A percentile compares a stretch with the other conserved stretches of the same genome.
Evolutionary conservation across 257 asterid genomes (phyloP).

Genomic region (Nicotiana paniculata): DNA sequence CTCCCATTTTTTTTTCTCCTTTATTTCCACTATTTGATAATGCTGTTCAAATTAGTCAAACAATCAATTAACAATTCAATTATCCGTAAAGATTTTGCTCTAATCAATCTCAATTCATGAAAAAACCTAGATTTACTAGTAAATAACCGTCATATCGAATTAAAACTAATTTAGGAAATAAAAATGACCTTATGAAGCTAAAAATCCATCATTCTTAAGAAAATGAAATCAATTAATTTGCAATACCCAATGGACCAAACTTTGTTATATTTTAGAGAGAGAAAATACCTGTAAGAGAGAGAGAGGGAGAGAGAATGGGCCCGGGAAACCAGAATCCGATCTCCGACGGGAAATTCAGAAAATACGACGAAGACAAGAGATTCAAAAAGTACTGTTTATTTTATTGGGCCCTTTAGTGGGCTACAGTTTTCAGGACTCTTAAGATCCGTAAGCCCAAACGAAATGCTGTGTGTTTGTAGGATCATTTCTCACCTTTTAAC

Average conservation of each 20-base stretch:
- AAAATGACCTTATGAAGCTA: background rate
- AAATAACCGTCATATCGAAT: background rate
- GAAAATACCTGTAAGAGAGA: background rate
- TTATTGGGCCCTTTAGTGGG: no score
- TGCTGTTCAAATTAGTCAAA: background rate
- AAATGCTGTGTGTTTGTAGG: no score
- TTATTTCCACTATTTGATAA: background rate
- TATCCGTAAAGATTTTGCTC: background rate
- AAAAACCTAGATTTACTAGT: background rate
- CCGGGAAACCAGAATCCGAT: background rate
- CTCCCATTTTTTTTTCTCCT: slow-evolving; percentile 44
- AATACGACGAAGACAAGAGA: background rate
- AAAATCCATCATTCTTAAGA: background rate
- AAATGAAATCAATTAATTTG: background rate
- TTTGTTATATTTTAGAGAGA: background rate
- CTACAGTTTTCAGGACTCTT: no score
- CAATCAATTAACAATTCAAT: background rate
- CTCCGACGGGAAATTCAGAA: background rate
- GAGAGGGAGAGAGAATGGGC: background rate
- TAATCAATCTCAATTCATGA: background rate
- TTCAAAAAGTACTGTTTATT: no score
- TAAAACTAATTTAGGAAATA: background rate
- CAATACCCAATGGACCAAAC: background rate
- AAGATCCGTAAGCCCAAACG: no score
- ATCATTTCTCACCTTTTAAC: no score